Percentiles rank a stretch among this genome's conserved stretches.
These are phyloP conservation scores for Penstemon barbatus DNA, from an alignment of 257 asterid genomes.

Conservation along the genomic window DNA sequence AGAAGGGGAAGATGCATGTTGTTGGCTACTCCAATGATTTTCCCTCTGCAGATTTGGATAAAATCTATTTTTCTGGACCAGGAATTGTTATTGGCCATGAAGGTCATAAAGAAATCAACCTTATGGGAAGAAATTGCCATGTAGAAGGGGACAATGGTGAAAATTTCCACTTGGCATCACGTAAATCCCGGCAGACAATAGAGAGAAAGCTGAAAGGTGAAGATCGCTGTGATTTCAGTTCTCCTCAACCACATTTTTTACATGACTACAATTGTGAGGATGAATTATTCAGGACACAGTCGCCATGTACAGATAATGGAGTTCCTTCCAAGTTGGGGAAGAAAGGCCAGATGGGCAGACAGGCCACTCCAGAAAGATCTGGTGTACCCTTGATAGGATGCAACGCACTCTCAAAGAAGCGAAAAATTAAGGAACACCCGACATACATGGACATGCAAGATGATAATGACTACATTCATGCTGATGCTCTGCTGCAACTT, in stretches of 20 bases:
- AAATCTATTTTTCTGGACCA: constrained; percentile 48
- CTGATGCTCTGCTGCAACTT: constrained; percentile 49
- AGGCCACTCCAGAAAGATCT: constrained; percentile 53
- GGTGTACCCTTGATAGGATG: constrained; percentile 64
- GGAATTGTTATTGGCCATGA: constrained; percentile 39
- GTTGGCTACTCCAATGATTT: constrained; percentile 49
- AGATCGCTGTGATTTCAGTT: constrained; percentile 41
- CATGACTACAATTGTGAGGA: constrained; percentile 51
- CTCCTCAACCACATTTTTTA: constrained; percentile 52
- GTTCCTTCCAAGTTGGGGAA: constrained; percentile 60
- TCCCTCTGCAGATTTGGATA: constrained; percentile 44
- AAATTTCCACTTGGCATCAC: constrained; percentile 46
- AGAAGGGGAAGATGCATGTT: constrained; percentile 75
- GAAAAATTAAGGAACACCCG: constrained; percentile 65
- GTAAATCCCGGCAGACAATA: constrained; percentile 35
- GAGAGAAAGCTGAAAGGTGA: constrained; percentile 62
- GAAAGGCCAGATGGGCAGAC: constrained; percentile 60
- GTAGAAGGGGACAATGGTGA: constrained; percentile 51
- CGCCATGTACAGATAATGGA: constrained; percentile 50
- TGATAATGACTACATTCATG: constrained; percentile 42
- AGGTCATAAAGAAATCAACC: constrained; percentile 51
- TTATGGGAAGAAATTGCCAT: constrained; percentile 62
- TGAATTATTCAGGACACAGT: constrained; percentile 55
- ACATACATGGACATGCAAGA: constrained; percentile 46
- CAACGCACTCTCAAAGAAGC: constrained; percentile 63